Evolutionary conservation across 495 filamentous ascomycete species (phyloP).

Genomic region (Copromyces sp.): DNA sequence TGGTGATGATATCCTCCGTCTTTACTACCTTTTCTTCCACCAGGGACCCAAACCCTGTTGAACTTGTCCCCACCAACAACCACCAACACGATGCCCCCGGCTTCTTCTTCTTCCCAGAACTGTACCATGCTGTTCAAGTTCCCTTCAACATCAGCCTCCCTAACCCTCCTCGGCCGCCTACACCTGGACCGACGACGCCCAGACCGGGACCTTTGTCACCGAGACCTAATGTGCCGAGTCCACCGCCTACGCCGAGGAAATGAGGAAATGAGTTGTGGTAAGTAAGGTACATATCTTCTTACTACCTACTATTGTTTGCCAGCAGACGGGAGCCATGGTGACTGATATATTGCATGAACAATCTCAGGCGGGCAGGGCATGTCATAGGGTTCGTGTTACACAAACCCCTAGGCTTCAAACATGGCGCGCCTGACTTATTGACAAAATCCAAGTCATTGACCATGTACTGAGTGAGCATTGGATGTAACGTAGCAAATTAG

Average conservation of each 20-base stretch:
- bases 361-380: no score
- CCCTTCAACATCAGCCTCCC: not conserved
- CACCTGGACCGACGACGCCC: not conserved
- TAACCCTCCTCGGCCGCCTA: conserved; percentile 5
- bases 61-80: not conserved
- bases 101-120: not conserved
- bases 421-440: no score
- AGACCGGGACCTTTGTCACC: conserved; percentile 4
- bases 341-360: no score
- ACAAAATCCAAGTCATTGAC: no score
- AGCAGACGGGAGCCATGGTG: no score
- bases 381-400: no score
- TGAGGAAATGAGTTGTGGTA: not conserved
- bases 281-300: no score
- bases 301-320: no score
- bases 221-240: conserved; percentile 5
- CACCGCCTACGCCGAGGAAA: conserved; percentile 4
- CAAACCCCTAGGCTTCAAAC: no score
- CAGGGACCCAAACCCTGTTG: not conserved
- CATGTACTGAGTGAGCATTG: no score
- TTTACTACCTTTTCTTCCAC: no score
- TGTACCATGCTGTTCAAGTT: not conserved
- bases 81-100: not conserved
- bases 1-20: not conserved
- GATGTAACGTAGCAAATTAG: no score